Conservation (phyloP, 805 yeast genomes). For the Teunomyces tritomae region DNA sequence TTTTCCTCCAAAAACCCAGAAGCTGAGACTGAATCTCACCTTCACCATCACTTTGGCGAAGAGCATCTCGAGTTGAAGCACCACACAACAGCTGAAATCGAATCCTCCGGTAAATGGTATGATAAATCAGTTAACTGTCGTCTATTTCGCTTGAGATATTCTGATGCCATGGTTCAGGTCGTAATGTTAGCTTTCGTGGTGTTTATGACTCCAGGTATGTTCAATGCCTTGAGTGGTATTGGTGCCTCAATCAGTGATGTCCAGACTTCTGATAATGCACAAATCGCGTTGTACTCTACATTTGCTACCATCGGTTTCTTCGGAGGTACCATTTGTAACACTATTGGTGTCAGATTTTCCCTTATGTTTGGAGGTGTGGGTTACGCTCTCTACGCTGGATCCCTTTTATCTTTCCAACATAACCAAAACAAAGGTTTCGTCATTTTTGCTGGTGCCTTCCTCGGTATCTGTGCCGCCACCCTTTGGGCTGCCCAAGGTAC, state of each 20-base stretch:
- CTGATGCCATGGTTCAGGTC: conserved; percentile 40
- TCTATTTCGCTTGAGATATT: conserved; percentile 24
- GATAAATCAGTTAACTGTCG: conserved; percentile 17
- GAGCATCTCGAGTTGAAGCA: conserved; percentile 20
- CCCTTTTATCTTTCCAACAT: conserved; percentile 48
- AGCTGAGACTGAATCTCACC: not conserved
- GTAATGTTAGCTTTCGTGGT: conserved; percentile 46
- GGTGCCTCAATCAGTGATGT: conserved; percentile 43
- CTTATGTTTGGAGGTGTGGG: conserved; percentile 55
- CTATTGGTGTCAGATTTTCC: conserved; percentile 44
- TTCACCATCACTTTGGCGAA: conserved; percentile 4
- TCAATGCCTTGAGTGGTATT: conserved; percentile 49
- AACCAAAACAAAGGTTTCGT: conserved; percentile 49
- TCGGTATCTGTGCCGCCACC: conserved; percentile 54
- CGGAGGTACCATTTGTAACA: conserved; percentile 54
- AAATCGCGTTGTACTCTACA: conserved; percentile 51
- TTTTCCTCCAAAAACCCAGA: conserved; percentile 2
- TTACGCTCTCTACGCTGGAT: conserved; percentile 51
- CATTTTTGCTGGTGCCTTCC: conserved; percentile 54
- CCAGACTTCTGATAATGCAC: conserved; percentile 45
- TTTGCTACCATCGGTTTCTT: conserved; percentile 59
- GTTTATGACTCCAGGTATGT: conserved; percentile 54
- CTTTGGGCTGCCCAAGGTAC: conserved; percentile 62
- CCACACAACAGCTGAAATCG: conserved; percentile 29
- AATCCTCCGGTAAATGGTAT: conserved; percentile 41